Evolutionary conservation across 2,329 filamentous ascomycete genomes (phyloP), one percentile per base, ranked within the genome.

Genomic region (Venturia asperata): DNA sequence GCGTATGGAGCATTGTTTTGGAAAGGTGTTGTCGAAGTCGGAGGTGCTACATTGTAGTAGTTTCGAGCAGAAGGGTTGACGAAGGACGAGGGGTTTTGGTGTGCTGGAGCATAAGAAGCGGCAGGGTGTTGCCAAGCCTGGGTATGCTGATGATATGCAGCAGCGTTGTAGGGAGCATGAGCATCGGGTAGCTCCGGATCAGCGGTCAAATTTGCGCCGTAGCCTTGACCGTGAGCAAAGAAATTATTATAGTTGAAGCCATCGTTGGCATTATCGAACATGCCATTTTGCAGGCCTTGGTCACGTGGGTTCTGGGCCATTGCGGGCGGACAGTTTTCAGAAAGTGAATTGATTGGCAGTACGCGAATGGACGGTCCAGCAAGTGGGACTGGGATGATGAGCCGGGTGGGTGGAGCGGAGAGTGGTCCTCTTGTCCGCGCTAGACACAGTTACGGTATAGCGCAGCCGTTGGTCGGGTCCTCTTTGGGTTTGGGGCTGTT

Each of bases 1-100:
- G 64, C 56, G 56, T 65, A 55, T 41, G 65, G 42, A n/a, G 39
- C 4, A n/a, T 52, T 49, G 52, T 63, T 64, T 21, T 63, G 65
- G 61, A 64, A 68, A 1, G 66, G 63, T 11, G 67, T 61, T 10
- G 66, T 67, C 24, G 27, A 21, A 19, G 9, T 30, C n/a, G 63
- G 34, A 42, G 34, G n/a, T 37, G 63, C 11, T 4, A 30, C 13
- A 0, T 3, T 5, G 10, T 34, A 63, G 30, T 63, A 52, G 24
- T 19, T 45, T 27, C 62, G 15, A 15, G 39, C 34, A 39, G 56
- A 37, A 17, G 37, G 37, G 24, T 61, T 58, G 30, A 37, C 52
- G 30, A 58, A 58, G 19, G 52, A 30, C n/a, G 52, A 61, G 10
- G n/a, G 60, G 45, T 43, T 61, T n/a, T 61, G 62, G 11, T 63